phyloP scores from a whole-genome alignment of 192 early-diverging fungal genomes.

The Rhizophagus sp. region DNA sequence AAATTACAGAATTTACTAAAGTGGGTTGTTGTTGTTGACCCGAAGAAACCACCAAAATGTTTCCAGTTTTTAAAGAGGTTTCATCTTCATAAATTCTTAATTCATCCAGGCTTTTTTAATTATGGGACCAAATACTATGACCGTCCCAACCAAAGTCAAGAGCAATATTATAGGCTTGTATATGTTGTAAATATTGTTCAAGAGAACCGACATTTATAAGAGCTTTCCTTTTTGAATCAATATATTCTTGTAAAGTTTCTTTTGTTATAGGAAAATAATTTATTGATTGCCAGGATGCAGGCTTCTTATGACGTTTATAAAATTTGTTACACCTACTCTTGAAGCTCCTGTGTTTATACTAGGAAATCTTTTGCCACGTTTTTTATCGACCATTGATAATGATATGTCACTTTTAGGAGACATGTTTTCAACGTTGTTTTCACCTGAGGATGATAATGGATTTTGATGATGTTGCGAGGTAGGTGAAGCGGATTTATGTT shows the following conservation, averaged over 20 bases:
- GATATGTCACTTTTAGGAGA: neutral
- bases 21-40: neutral
- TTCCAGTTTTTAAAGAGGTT: neutral
- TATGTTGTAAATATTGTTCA: constrained; percentile 33
- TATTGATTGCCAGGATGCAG: constrained; percentile 17
- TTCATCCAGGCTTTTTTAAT: constrained; percentile 30
- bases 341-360: constrained; percentile 25
- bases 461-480: no score
- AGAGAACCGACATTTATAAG: constrained; percentile 27
- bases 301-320: constrained; percentile 28
- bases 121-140: constrained; percentile 13
- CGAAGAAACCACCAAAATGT: neutral
- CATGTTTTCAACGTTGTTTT: neutral
- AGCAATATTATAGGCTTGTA: constrained; percentile 30
- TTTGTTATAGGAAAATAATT: constrained; percentile 27
- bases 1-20: neutral
- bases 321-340: constrained; percentile 29
- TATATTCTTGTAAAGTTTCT: constrained; percentile 23
- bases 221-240: constrained; percentile 18
- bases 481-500: no score
- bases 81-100: constrained; percentile 22
- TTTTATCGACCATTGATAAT: neutral
- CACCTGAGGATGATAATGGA: neutral
- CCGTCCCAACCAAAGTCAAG: constrained; percentile 26
- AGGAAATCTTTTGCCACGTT: constrained; percentile 12